Base-by-base conservation (phyloP, 768 basidiomycete species). In the Piloderma croceum region DNA sequence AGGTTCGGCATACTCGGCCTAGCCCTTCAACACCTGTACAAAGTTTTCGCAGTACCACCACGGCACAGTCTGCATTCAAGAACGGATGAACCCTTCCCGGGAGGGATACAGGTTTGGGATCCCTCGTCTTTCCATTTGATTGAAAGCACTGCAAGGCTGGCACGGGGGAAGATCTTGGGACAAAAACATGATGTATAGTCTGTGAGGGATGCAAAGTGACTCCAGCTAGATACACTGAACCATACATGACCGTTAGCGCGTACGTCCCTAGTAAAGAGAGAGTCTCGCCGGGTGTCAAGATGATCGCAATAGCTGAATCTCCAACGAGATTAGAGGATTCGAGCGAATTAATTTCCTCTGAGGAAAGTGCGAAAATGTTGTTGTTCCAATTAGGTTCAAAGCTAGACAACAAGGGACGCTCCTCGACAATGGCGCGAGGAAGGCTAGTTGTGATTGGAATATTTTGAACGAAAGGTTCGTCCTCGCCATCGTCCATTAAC, bases 141-240 rank as follows among this genome's bases (percentile, higher is more conserved):
- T 59, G 37, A 58, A 56, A 17, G 48, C 64, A 55, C 12, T 57
- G 51, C n/a, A 65, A 74, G 44, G 60, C 54, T 1, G 90, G 87
- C 5, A 92, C 54, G 0, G 90, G 87, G n/a, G 87, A 77, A 0
- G 81, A 87, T 3, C 77, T 70, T 0, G 91, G 89, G 0, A 89
- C 84, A 53, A 79, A 93, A 20, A 93, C 65, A 10, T 60, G 62
- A 48, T 89, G 68, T 5, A 50, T 42, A 3, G 40, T 52, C 2
- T 49, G 33, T 1, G 76, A 75, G 6, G 76, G 50, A 1, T 43
- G 35, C 6, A 86, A 53, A 1, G 60, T 63, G 9, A 74, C 68
- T 3, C 85, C 86, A n/a, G 70, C 66, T 1, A 90, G 35, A 3
- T 66, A 61, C 38, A 92, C 45, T 12, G 71, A 61, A 1, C 87